Evolutionary conservation across 2,329 filamentous ascomycete genomes (phyloP).

Genomic region (Hymenotorrendiella dingleyae): DNA sequence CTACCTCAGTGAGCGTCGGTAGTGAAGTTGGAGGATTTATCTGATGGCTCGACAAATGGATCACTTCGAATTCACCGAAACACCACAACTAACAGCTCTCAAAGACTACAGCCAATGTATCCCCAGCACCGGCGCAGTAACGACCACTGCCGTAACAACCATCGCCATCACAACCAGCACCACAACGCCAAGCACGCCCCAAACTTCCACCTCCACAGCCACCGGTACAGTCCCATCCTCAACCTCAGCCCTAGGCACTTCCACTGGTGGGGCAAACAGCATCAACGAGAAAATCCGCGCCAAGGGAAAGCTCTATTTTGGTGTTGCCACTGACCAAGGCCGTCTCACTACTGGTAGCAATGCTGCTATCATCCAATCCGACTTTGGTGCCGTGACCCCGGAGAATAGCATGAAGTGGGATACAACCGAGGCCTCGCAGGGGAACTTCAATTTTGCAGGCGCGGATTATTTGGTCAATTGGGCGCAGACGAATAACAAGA

Average conservation of each 20-base stretch:
- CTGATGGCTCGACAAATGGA: too few relatives aligned
- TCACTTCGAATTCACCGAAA: too few relatives aligned
- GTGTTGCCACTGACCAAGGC: conserved; percentile 48
- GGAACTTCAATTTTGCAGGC: conserved; percentile 48
- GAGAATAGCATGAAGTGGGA: conserved; percentile 73
- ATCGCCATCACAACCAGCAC: conserved; percentile 5
- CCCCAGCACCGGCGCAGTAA: conserved; percentile 7
- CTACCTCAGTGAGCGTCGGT: too few relatives aligned
- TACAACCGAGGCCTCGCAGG: conserved; percentile 41
- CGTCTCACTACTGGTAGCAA: conserved; percentile 44
- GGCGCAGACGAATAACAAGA: conserved; percentile 49
- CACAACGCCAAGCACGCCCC: background rate
- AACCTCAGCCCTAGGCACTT: conserved; percentile 1
- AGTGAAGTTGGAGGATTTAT: too few relatives aligned
- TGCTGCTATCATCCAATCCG: conserved; percentile 49
- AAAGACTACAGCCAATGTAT: conserved; percentile 24
- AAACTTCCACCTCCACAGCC: background rate
- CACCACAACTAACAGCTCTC: background rate
- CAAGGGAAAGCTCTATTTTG: conserved; percentile 61
- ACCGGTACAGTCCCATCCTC: conserved; percentile 3
- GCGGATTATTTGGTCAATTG: conserved; percentile 56
- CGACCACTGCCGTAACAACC: conserved; percentile 7
- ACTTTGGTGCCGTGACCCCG: conserved; percentile 60
- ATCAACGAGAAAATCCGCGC: conserved; percentile 51
- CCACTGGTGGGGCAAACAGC: conserved; percentile 29